phyloP scores from a whole-genome alignment of 495 filamentous ascomycete species.

The Podospora anserina region DNA sequence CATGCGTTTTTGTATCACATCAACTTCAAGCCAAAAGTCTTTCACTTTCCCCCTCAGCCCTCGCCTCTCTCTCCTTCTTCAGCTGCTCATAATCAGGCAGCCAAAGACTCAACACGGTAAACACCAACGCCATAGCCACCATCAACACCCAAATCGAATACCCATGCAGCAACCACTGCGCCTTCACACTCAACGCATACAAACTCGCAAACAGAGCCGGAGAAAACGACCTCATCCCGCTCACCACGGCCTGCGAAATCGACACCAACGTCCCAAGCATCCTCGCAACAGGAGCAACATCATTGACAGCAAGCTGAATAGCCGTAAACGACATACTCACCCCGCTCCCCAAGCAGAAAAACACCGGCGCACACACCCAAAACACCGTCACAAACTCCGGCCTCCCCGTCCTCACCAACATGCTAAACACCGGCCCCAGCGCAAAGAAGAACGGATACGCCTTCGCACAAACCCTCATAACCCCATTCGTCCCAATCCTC shows the following conservation, averaged over 20 bases:
- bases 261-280: conserved; percentile 65
- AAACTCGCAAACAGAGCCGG: conserved; percentile 60
- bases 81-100: conserved; percentile 51
- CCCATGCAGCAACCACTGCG: conserved; percentile 51
- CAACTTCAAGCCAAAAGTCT: background rate
- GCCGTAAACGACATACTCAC: conserved; percentile 68
- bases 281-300: conserved; percentile 57
- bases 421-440: conserved; percentile 48
- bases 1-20: background rate
- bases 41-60: background rate
- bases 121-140: conserved; percentile 43
- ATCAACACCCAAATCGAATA: conserved; percentile 66
- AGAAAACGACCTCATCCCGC: conserved; percentile 53
- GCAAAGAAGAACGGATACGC: conserved; percentile 60
- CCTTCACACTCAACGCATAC: conserved; percentile 58
- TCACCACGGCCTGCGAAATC: conserved; percentile 53
- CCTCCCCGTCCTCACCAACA: conserved; percentile 45
- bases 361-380: conserved; percentile 49
- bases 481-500: conserved; percentile 57
- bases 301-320: conserved; percentile 65
- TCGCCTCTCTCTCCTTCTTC: conserved; percentile 25
- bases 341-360: conserved; percentile 50
- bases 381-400: conserved; percentile 40
- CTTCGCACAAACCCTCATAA: conserved; percentile 51
- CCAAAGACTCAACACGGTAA: conserved; percentile 44